A percentile compares a stretch with the other conserved stretches of the same genome.
phyloP scores from a whole-genome alignment of 345 rosid species.

The Cardamine chenopodiifolia region DNA sequence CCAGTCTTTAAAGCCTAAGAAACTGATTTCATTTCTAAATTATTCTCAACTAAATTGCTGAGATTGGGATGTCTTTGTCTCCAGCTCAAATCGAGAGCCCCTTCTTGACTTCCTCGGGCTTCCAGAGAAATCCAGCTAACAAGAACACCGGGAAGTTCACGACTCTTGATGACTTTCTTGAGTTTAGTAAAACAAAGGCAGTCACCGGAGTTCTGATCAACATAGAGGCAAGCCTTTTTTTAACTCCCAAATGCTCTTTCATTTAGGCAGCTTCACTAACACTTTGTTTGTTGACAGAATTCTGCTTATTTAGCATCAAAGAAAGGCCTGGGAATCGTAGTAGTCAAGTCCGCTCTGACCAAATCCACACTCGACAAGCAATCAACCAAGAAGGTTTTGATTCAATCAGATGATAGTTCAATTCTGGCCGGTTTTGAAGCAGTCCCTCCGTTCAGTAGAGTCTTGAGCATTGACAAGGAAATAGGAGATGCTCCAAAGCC shows the following conservation, averaged over 20 bases:
- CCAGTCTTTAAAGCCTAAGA: conserved; percentile 72
- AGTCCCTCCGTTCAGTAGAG: conserved; percentile 56
- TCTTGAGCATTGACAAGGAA: conserved; percentile 49
- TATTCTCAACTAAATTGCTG: not conserved
- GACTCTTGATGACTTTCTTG: conserved; percentile 64
- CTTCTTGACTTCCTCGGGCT: conserved; percentile 26
- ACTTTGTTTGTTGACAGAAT: conserved; percentile 49
- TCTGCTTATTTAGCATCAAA: conserved; percentile 90
- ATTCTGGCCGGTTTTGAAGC: conserved; percentile 60
- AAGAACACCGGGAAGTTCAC: conserved; percentile 71
- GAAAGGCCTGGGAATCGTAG: conserved; percentile 70
- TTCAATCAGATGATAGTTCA: conserved; percentile 76
- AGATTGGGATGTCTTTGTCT: conserved; percentile 14
- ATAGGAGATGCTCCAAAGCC: conserved; percentile 59
- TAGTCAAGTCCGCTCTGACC: conserved; percentile 54
- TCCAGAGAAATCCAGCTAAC: conserved; percentile 63
- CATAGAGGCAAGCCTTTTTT: conserved; percentile 55
- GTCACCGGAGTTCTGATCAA: conserved; percentile 73
- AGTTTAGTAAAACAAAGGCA: conserved; percentile 68
- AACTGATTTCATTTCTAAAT: not conserved
- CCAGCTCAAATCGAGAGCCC: conserved; percentile 81
- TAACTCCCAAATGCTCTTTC: not conserved
- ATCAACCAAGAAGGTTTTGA: conserved; percentile 68
- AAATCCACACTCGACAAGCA: conserved; percentile 72
- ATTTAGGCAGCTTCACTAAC: not conserved